Base-by-base conservation (phyloP, 805 yeast species). In the Pichia gijzeniarum region DNA sequence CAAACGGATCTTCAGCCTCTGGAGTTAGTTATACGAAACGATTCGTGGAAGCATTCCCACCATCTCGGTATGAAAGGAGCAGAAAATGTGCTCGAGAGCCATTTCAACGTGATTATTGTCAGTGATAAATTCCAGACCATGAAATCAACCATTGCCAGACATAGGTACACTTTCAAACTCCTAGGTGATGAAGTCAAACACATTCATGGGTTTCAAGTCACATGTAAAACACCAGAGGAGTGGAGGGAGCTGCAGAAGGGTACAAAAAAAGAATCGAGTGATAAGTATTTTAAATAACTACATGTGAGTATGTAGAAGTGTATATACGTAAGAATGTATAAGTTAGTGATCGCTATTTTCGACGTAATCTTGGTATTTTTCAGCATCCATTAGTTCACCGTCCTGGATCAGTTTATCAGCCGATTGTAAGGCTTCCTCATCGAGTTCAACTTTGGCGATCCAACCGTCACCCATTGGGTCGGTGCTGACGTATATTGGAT, bases 381-480 rank as follows among this genome's bases (percentile, higher is more conserved):
- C 80, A 56, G 71, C 74, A 46, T 69, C 65, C 64, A 82, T 60
- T 56, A 82, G 70, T 13, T 70, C 77, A 41, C 63, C 74, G 6
- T 25, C 28, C 10, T 25, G 9, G 10, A 25, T 10, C 10, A 25
- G 10, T 25, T 25, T 6, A 25, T 25, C 28, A 25, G 28, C 28
- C 6, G 10, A 25, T 10, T 25, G 6, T n/a, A 55, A 48, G n/a
- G 53, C 50, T 17, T 39, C 49, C n/a, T 64, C 68, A 19, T 60
- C 53, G 48, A 85, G 66, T 65, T 82, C 74, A 54, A 91, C 66
- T 68, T 87, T 85, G 44, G 85, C 87, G 51, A 91, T 77, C 96
- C 96, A 91, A 32, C 95, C 98, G 47, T 79, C 80, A 45, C 97
- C 97, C 80, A 85, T 73, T 40, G 99, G 97, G 60, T 89, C 97